Base-by-base conservation (phyloP, 2,329 filamentous ascomycete genomes). In the Neofusicoccum sp. region DNA sequence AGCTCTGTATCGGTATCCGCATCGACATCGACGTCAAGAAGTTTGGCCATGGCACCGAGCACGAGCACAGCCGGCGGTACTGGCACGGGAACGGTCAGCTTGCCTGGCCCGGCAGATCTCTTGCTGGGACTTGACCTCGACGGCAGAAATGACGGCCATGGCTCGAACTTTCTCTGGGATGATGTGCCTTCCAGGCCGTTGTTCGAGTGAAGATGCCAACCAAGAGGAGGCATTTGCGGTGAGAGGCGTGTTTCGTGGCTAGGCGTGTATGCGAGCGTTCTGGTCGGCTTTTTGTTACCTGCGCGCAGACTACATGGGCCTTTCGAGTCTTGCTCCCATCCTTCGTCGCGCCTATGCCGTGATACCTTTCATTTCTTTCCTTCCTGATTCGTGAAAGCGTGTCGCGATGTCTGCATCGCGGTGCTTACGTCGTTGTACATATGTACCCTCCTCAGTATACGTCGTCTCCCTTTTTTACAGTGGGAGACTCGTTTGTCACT, bases 401-500 rank as follows among this genome's bases (percentile, higher is more conserved):
- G 20, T 20, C 2, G 20, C 20, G 20, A 20, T 20, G 20, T 20
- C 20, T 20, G 20, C 12, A 45, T 45, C 20, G 16, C 20, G 41
- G 14, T 31, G 6, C 9, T n/a, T 45, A 11, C 30, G 7, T 53
- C 14, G 6, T 45, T 26, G 11, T 30, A 48, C 26, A 11, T 16
- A 36, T 26, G 16, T 14, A 41, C 60, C 68, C 68, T 70, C 66
- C 65, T 67, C 68, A 69, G 68, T 70, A 70, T 70, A 69, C 68
- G 68, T 70, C 68, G 68, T 70, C 68, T 66, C 61, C 60, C 64
- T 56, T 60, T 59, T 58, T 53, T 54, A 53, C 67, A 62, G 65
- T 71, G 69, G 63, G 64, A 66, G 69, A 67, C 67, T 70, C 69
- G 68, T 71, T 70, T 70, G 68, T 70, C 69, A 71, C 61, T 66